Conservation (phyloP, 805 yeast genomes). For the Ogataea zsoltii region DNA sequence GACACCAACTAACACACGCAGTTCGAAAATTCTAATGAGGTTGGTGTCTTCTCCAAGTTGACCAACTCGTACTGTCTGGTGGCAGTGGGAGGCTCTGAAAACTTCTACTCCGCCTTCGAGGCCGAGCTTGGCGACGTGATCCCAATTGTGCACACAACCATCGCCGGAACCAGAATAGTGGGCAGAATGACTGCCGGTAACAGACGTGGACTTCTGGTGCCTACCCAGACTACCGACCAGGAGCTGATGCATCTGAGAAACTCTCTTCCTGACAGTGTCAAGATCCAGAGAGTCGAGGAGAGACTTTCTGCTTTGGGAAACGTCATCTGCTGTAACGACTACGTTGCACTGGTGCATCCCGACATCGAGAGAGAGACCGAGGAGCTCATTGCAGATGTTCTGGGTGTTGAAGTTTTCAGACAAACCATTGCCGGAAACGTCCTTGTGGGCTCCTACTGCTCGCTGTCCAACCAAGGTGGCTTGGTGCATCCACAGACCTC, state of each 20-base stretch:
- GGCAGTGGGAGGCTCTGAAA: constrained; percentile 92
- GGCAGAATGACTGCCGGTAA: constrained; percentile 99
- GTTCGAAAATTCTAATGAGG: constrained; percentile 85
- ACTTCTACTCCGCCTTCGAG: constrained; percentile 89
- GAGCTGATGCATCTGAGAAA: constrained; percentile 97
- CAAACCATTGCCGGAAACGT: constrained; percentile 99
- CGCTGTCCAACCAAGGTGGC: constrained; percentile 96
- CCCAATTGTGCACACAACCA: constrained; percentile 96
- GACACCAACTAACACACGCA: constrained; percentile 15
- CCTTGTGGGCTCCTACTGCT: constrained; percentile 93
- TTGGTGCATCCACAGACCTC: constrained; percentile 97
- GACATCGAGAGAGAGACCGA: constrained; percentile 99
- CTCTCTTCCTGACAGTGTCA: constrained; percentile 91
- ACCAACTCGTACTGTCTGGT: constrained; percentile 96
- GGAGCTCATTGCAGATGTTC: constrained; percentile 94
- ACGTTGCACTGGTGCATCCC: constrained; percentile 98
- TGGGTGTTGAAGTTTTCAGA: constrained; percentile 98
- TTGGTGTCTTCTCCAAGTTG: constrained; percentile 91
- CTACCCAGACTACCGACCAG: constrained; percentile 97
- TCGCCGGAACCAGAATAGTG: constrained; percentile 96
- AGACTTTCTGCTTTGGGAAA: constrained; percentile 95
- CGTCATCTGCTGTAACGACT: constrained; percentile 97
- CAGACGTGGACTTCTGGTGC: constrained; percentile 95
- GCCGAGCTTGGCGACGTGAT: constrained; percentile 95
- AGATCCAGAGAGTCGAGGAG: constrained; percentile 97